These are phyloP conservation scores for Linnemannia exigua DNA, from an alignment of 192 early-diverging fungal genomes.

Conservation along the genomic window DNA sequence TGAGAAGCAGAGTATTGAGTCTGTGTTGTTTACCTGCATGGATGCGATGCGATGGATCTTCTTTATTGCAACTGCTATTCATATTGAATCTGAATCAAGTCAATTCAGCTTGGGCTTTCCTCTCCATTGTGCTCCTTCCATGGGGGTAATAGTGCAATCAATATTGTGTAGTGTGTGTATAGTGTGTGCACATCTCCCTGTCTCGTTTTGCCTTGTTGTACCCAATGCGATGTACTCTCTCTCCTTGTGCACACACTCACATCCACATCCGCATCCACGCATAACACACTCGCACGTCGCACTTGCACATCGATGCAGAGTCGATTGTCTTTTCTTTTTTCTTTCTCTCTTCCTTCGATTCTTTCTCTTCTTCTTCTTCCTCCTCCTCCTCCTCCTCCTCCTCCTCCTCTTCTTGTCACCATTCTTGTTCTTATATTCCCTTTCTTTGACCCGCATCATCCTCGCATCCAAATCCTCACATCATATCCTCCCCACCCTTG, in stretches of 20 bases:
- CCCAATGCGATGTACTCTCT: not conserved
- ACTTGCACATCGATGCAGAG: conserved; percentile 19
- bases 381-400: not conserved
- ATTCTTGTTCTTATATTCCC: not conserved
- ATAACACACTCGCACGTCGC: no score
- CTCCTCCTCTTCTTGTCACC: not conserved
- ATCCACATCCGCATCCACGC: no score
- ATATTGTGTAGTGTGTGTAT: not conserved
- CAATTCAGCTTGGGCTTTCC: no score
- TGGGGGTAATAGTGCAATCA: no score
- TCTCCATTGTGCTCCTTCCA: no score
- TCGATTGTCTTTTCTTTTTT: conserved; percentile 3
- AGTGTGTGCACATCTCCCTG: not conserved
- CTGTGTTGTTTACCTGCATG: not conserved
- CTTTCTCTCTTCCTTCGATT: not conserved
- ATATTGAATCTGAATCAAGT: no score
- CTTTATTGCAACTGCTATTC: no score
- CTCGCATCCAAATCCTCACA: no score
- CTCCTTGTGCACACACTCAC: not conserved
- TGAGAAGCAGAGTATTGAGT: no score
- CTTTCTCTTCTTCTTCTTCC: not conserved
- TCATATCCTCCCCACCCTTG: not conserved
- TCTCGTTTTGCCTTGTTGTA: conserved; percentile 1
- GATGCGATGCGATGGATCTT: not conserved
- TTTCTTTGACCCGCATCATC: no score